A percentile compares a stretch with the other conserved stretches of the same genome.
phyloP scores from a whole-genome alignment of 2,329 filamentous ascomycete species.

The Cladosporium oxysporum region DNA sequence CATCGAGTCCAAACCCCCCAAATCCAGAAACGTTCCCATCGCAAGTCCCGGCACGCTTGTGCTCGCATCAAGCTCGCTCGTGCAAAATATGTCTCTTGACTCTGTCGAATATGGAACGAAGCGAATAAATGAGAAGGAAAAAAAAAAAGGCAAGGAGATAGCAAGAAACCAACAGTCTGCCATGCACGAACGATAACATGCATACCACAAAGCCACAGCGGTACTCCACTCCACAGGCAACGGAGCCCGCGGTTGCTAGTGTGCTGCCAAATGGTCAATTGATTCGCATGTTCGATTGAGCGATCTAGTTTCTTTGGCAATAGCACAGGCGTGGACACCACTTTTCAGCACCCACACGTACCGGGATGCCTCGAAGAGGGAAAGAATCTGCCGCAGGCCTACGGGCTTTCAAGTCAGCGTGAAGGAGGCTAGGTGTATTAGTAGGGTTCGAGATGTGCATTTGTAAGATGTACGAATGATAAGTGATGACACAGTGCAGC shows the following conservation, averaged over 20 bases:
- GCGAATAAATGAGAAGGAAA: background rate
- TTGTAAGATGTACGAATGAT: background rate
- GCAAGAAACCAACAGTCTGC: too few relatives aligned
- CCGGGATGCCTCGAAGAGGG: background rate
- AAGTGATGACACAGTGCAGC: background rate
- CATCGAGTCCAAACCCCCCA: background rate
- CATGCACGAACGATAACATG: too few relatives aligned
- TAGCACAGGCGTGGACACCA: too few relatives aligned
- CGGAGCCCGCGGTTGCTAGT: too few relatives aligned
- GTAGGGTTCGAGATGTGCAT: background rate
- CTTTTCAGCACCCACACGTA: too few relatives aligned
- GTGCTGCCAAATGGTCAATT: too few relatives aligned
- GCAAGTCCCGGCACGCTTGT: background rate
- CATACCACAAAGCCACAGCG: too few relatives aligned
- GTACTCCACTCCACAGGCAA: too few relatives aligned
- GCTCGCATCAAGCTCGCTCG: background rate
- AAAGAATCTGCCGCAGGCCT: background rate
- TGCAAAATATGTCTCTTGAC: background rate
- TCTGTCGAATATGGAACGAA: background rate
- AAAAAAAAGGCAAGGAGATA: too few relatives aligned
- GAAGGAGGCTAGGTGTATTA: background rate
- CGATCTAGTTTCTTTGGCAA: background rate
- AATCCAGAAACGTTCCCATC: background rate
- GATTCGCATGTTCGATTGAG: too few relatives aligned
- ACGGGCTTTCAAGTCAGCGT: too few relatives aligned